Percentiles rank a stretch among this genome's conserved stretches.
Evolutionary conservation across 352 stramenopile genomes (phyloP).

Genomic region (Globisporangium takayamanum): DNA sequence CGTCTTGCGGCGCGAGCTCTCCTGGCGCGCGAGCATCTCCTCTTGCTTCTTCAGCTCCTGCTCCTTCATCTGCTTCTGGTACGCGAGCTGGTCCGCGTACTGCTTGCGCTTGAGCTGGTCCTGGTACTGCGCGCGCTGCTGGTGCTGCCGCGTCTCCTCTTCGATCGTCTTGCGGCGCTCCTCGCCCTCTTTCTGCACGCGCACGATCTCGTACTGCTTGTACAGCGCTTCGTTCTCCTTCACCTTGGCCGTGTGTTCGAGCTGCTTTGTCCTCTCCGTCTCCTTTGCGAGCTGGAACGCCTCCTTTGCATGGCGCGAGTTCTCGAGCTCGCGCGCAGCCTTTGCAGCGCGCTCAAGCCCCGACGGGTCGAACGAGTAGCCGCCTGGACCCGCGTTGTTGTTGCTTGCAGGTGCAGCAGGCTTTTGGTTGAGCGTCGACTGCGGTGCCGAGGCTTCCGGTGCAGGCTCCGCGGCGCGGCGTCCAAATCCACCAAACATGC

Average conservation of each 20-base stretch:
- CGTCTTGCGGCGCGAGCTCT: constrained; percentile 95
- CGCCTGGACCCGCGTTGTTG: constrained; percentile 20
- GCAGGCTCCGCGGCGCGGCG: constrained; percentile 10
- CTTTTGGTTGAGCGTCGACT: constrained; percentile 21
- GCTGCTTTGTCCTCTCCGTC: constrained; percentile 94
- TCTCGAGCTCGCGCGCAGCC: constrained; percentile 96
- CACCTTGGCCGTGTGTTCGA: constrained; percentile 89
- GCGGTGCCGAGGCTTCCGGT: constrained; percentile 6
- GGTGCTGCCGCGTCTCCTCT: constrained; percentile 96
- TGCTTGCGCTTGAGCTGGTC: constrained; percentile 99
- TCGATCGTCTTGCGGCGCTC: constrained; percentile 96
- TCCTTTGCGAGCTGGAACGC: constrained; percentile 96
- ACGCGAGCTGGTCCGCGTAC: constrained; percentile 95
- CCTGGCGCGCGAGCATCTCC: constrained; percentile 94
- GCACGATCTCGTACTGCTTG: constrained; percentile 92
- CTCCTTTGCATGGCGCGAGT: constrained; percentile 88
- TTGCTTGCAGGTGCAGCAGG: constrained; percentile 1
- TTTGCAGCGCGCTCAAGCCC: constrained; percentile 96
- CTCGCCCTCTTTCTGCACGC: constrained; percentile 95
- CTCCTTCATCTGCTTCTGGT: constrained; percentile 94
- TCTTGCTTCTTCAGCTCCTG: constrained; percentile 98
- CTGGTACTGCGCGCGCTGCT: constrained; percentile 95
- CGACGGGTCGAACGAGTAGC: constrained; percentile 94
- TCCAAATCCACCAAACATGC: constrained; percentile 20
- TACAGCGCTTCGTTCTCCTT: constrained; percentile 90